Base-by-base conservation (phyloP, 2,329 filamentous ascomycete genomes). In the Arthrobotrys sphaeroides region DNA sequence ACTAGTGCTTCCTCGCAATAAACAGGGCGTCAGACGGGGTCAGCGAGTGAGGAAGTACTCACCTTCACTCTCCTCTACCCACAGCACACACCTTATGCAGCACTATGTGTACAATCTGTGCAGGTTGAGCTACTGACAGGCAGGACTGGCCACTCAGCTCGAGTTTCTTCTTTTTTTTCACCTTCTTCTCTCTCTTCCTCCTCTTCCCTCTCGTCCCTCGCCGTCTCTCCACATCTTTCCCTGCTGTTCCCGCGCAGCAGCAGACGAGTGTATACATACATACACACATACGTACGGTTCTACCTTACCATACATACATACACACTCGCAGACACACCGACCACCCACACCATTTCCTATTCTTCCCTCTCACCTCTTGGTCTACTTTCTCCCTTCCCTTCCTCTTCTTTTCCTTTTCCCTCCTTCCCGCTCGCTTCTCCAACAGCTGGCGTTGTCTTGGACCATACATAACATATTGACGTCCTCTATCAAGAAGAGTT, bases 31-130 rank as follows among this genome's bases (percentile, higher is more conserved):
- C 42, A 62, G 62, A 74, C 55, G 36, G 55, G 61, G 70, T 55
- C 31, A 61, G 69, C 61, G 70, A 74, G 70, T 68, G 62, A 74
- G 60, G 40, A 66, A 49, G 69, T 67, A 65, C 43, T 55, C 64
- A 28, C 47, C 51, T 53, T n/a, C 38, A 13, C 53, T 61, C n/a
- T n/a, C 47, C 47, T 55, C 28, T 18, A 12, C 69, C 40, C 68
- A 49, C 70, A 74, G 70, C 70, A 60, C 70, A 74, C 70, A 74
- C 69, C 55, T 74, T 74, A 74, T 74, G 70, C 70, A 74, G 70
- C 70, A 65, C 62, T 68, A 74, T 74, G 70, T 74, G 70, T 74
- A 74, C 70, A 74, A 66, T 65, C 51, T 73, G 69, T 73, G 69
- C 60, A 59, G 69, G 49, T 65, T 31, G 40, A 74, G 55, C 53